Conservation (phyloP, 441 rosid genomes). For the Pelargonium myrrhifolium region DNA sequence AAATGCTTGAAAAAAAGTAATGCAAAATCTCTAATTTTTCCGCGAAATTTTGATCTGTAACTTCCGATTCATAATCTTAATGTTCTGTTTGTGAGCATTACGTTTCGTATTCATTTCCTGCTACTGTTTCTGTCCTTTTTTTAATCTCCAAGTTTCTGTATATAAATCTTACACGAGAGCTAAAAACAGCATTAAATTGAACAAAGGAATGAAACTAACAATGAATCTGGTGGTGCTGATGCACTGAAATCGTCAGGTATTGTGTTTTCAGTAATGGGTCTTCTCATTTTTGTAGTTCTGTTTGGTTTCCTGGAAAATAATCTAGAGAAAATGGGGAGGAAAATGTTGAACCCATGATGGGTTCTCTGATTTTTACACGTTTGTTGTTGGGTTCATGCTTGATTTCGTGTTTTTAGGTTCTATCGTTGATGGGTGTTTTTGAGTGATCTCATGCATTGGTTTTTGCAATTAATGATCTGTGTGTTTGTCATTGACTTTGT, state of each 20-base stretch:
- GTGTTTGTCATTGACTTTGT: not conserved
- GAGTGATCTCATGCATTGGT: not conserved
- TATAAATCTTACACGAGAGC: not conserved
- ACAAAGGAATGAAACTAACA: not conserved
- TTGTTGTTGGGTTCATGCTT: constrained; percentile 1
- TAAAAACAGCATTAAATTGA: not conserved
- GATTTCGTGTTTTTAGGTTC: not conserved
- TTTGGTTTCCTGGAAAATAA: not conserved
- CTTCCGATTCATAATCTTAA: not conserved
- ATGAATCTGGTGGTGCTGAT: not conserved
- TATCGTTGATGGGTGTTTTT: not conserved
- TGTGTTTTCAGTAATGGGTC: not conserved
- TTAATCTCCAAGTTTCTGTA: not conserved
- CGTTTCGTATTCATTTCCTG: not conserved
- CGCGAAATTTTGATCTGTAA: not conserved
- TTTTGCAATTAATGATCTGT: not conserved
- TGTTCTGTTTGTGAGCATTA: not conserved
- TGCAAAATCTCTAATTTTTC: not conserved
- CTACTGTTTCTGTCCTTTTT: not conserved
- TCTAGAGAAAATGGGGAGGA: not conserved
- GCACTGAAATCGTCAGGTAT: not conserved
- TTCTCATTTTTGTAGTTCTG: not conserved
- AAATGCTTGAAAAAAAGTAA: not conserved
- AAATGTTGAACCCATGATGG: not conserved
- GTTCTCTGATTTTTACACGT: not conserved